These are phyloP conservation scores for Hypoxylon lenormandii DNA, from an alignment of 495 filamentous ascomycete genomes.

Conservation along the genomic window DNA sequence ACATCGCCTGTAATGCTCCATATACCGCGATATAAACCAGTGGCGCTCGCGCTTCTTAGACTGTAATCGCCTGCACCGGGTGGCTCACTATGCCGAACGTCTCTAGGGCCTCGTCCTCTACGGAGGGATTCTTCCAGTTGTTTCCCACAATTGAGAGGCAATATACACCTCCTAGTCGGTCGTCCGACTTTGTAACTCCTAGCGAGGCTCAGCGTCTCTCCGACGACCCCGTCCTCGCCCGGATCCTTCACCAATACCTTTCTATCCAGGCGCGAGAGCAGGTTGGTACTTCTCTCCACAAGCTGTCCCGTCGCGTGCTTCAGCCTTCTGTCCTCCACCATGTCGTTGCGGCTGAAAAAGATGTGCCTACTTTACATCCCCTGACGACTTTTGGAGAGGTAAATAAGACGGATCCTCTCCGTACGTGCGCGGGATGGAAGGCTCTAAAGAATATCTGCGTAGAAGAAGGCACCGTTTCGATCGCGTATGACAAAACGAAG, in stretches of 20 bases:
- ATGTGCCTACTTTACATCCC: background rate
- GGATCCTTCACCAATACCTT: conserved; percentile 2
- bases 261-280: background rate
- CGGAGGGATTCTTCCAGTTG: conserved; percentile 15
- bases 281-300: background rate
- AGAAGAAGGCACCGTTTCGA: conserved; percentile 1
- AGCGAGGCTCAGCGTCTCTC: background rate
- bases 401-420: conserved; percentile 8
- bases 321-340: background rate
- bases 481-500: background rate
- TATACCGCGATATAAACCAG: background rate
- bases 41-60: no score
- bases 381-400: conserved; percentile 10
- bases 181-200: no score
- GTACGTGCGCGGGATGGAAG: conserved; percentile 5
- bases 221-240: conserved; percentile 14
- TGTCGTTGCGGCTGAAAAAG: background rate
- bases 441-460: conserved; percentile 2
- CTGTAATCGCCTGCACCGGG: no score
- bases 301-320: conserved; percentile 3
- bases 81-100: background rate
- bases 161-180: background rate
- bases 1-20: no score
- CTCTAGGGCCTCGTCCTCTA: background rate
- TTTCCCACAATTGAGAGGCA: background rate